Conservation (phyloP, 139 green algal species). For the Chlorella sp. region DNA sequence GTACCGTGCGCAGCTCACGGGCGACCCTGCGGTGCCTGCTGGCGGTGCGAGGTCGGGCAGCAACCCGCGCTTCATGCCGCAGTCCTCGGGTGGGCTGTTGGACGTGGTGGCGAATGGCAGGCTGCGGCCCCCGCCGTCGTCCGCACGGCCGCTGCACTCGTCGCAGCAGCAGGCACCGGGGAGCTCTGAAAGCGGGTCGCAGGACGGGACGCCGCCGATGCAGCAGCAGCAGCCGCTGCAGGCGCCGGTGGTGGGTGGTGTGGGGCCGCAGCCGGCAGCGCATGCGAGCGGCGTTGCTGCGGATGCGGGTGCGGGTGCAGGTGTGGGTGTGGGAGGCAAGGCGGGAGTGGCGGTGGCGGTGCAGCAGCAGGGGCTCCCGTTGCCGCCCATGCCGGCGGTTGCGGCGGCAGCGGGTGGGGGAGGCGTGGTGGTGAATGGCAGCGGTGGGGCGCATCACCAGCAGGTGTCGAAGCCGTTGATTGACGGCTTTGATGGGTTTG, state of each 20-base stretch:
- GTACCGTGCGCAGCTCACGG: not conserved
- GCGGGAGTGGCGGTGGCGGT: too few relatives aligned
- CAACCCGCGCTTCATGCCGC: not conserved
- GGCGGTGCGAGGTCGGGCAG: not conserved
- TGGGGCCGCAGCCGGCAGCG: not conserved
- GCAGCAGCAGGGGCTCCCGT: not conserved
- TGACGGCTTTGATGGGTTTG: not conserved
- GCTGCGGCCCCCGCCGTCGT: not conserved
- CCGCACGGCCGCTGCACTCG: not conserved
- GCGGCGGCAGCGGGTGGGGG: not conserved
- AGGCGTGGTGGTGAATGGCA: not conserved
- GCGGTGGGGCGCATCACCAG: too few relatives aligned
- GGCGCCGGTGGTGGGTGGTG: not conserved
- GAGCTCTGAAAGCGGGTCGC: not conserved
- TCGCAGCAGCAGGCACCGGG: not conserved
- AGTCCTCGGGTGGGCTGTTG: not conserved
- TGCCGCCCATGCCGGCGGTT: not conserved
- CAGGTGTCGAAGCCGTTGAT: too few relatives aligned
- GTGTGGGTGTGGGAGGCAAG: too few relatives aligned
- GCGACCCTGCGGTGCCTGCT: not conserved
- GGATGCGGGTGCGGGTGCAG: too few relatives aligned
- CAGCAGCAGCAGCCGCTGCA: not conserved
- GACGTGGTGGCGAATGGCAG: not conserved
- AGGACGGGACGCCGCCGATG: not conserved
- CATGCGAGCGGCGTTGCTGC: too few relatives aligned